Conservation (phyloP, 1,284 basidiomycete species). For the Melampsora americana region DNA sequence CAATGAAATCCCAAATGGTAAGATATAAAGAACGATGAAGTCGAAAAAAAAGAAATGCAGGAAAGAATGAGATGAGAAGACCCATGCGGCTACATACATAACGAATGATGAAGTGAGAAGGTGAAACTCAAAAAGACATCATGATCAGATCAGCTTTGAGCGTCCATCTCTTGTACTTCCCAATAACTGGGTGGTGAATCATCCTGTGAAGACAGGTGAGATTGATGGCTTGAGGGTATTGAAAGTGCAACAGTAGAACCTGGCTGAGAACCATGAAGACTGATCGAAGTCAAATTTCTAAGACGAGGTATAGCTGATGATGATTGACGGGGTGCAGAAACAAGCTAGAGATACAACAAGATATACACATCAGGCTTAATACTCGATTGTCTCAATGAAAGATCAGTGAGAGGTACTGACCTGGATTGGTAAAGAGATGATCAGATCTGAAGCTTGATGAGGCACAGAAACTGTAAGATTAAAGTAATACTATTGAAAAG, state of each 20-base stretch:
- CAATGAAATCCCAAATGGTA: no score
- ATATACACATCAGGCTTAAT: not conserved
- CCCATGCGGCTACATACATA: no score
- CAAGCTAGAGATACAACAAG: not conserved
- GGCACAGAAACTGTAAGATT: conserved; percentile 15
- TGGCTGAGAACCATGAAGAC: not conserved
- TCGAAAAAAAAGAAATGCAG: no score
- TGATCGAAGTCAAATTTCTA: not conserved
- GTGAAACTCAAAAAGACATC: not conserved
- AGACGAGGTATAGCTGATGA: not conserved
- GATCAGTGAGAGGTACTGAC: not conserved
- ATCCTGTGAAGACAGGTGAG: no score
- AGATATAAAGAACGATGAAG: no score
- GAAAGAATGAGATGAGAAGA: no score
- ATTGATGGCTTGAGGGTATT: not conserved
- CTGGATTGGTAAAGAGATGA: conserved; percentile 16
- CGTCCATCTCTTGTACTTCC: conserved; percentile 14
- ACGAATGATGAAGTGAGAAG: not conserved
- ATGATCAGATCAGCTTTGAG: not conserved
- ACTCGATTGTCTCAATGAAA: not conserved
- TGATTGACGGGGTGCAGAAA: not conserved
- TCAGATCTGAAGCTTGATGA: not conserved
- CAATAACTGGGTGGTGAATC: conserved; percentile 6
- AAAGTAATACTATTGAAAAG: conserved; percentile 10
- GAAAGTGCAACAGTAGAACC: not conserved